Conservation (phyloP, 345 rosid species). For the Nephelium lappaceum region DNA sequence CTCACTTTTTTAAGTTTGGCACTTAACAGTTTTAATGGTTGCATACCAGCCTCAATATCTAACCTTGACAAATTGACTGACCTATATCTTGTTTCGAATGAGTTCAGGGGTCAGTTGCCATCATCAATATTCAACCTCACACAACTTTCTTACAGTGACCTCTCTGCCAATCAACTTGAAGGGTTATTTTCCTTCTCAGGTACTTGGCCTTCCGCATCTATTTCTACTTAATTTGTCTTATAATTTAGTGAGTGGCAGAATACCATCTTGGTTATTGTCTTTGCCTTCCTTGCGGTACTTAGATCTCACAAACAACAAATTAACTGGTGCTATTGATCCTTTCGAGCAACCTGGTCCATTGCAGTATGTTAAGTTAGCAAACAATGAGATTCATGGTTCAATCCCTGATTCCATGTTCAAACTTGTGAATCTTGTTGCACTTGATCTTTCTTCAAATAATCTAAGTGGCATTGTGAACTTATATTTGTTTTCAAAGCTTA, state of each 20-base stretch:
- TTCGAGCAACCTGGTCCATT: not conserved
- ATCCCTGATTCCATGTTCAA: not conserved
- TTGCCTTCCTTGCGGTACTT: not conserved
- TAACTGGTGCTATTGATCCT: not conserved
- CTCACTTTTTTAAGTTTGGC: not conserved
- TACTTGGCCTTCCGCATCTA: not conserved
- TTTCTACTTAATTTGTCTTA: fast-evolving
- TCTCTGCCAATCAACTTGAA: no score
- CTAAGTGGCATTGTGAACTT: not conserved
- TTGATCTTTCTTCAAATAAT: not conserved
- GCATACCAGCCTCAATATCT: constrained; percentile 1
- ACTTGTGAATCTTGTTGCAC: not conserved
- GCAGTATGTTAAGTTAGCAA: not conserved
- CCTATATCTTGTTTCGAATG: not conserved
- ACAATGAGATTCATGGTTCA: not conserved
- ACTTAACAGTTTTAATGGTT: not conserved
- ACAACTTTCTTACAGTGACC: no score
- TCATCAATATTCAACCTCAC: not conserved
- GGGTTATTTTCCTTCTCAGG: no score
- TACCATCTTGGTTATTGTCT: constrained; percentile 18
- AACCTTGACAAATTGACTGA: not conserved
- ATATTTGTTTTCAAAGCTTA: not conserved
- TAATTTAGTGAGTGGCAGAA: not conserved
- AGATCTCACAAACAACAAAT: not conserved
- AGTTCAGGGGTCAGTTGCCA: not conserved